These are phyloP conservation scores for Helianthus annuus DNA, from an alignment of 129 eudicot genomes.

Conservation along the genomic window HanXRQr2.0-SUNRISE NC_035435.2:176114192-176114691, in stretches of 20 bases:
- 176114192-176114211: conserved; percentile 65
- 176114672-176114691: too few relatives aligned
- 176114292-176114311: conserved; percentile 91
- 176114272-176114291: conserved; percentile 55
- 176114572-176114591: conserved; percentile 58
- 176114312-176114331: conserved; percentile 55
- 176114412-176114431: conserved; percentile 67
- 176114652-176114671: too few relatives aligned
- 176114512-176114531: neutral
- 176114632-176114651: conserved; percentile 37
- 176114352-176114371: conserved; percentile 44
- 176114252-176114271: conserved; percentile 1
- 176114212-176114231: conserved; percentile 75
- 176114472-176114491: conserved; percentile 16
- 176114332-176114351: conserved; percentile 49
- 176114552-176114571: neutral
- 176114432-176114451: conserved; percentile 69
- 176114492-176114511: conserved; percentile 8
- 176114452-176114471: conserved; percentile 56
- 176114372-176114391: conserved; percentile 71
- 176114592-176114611: conserved; percentile 64
- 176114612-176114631: conserved; percentile 62
- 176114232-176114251: conserved; percentile 20
- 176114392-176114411: conserved; percentile 70
- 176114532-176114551: neutral